Conservation (phyloP, 2,329 filamentous ascomycete genomes). For the Rhexocercosporidium sp. region DNA sequence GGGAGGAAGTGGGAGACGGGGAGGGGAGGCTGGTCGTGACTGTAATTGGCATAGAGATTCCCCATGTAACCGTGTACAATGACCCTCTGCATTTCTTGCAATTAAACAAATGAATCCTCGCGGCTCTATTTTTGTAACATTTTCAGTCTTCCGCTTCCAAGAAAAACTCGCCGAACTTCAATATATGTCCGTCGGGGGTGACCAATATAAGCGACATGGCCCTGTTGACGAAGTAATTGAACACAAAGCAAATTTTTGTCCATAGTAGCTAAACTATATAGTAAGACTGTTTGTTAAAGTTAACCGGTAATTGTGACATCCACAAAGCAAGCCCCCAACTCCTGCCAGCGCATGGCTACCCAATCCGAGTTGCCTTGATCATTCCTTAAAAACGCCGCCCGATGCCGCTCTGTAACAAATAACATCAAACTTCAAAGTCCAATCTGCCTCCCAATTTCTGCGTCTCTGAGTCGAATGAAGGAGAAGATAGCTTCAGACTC, state of each 20-base stretch:
- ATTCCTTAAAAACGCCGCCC: not conserved
- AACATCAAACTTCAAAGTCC: not conserved
- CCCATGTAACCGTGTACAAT: conserved; percentile 32
- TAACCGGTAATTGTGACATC: not conserved
- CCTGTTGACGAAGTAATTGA: not conserved
- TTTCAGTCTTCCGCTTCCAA: not conserved
- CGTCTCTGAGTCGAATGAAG: not conserved
- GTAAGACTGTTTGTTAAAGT: not conserved
- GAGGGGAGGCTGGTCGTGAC: conserved; percentile 15
- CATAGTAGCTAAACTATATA: conserved; percentile 1
- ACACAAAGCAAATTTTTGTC: not conserved
- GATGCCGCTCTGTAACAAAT: conserved; percentile 8
- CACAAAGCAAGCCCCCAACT: not conserved
- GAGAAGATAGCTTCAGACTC: not conserved
- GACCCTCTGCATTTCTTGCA: conserved; percentile 15
- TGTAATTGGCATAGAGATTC: conserved; percentile 32
- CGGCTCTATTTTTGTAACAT: not conserved
- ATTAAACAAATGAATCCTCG: not conserved
- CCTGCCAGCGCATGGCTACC: not conserved
- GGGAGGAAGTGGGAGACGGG: not conserved
- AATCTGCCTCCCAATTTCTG: conserved; percentile 2
- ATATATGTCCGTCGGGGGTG: not conserved
- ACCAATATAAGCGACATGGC: not conserved
- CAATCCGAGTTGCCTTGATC: not conserved
- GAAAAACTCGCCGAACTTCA: not conserved